Evolutionary conservation across 1,284 basidiomycete species (phyloP), one percentile per base, ranked within the genome.

Genomic region (Moesziomyces aphidis): DNA sequence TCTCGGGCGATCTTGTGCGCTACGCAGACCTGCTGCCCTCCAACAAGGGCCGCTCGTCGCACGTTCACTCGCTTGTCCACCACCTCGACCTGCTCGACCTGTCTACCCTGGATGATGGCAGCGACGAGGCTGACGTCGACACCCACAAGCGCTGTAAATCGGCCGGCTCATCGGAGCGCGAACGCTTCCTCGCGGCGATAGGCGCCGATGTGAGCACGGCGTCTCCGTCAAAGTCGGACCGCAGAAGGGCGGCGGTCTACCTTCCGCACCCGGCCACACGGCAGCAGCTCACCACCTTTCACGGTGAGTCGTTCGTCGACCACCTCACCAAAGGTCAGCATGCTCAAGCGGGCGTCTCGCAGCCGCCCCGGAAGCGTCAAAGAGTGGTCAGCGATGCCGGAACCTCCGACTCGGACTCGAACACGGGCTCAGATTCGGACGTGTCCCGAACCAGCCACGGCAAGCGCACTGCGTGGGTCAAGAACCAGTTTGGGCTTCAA

Each of bases 11-110:
- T 26, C 86, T 91, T 3, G 86, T 88, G 36, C 87, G 87, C 80
- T 89, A 73, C 89, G 90, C 86, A 87, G 60, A 91, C 22, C 86
- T 89, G 5, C 88, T 96, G 0, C 95, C 94, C 0, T 92, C 93
- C 1, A 96, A 97, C 83, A 87, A 84, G 55, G 90, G 91, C 17
- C 88, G 95, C n/a, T 94, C 94, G 0, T 83, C 89, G 0, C 83
- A 93, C 6, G 92, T 95, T 2, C 93, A 97, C 80, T 89, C 89
- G 1, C 87, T 96, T 13, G 69, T 59, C 8, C 71, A 70, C 23
- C 75, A 77, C 54, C 53, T 77, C 15, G 74, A 68, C 42, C 61
- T 79, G 1, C 63, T 79, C n/a, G 69, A 77, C 49, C 57, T 73
- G 2, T 42, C 17, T 6, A 17, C 13, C 10, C 39, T 73, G 8